Conservation (phyloP, 768 basidiomycete species). For the Pisolithus marmoratus region DNA sequence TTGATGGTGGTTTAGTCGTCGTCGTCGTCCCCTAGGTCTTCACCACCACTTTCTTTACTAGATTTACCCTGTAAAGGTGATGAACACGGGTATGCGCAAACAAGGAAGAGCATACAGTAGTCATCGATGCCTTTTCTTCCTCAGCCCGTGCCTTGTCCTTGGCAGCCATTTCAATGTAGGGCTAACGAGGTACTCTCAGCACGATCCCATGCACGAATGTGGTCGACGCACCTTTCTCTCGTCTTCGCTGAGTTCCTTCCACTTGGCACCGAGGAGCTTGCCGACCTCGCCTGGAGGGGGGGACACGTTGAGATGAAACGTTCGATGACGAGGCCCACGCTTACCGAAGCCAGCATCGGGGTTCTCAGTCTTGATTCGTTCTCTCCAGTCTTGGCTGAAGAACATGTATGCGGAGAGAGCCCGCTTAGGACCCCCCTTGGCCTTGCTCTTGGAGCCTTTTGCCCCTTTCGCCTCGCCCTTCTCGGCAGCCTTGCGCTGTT, state of each 20-base stretch:
- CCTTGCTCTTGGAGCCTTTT: conserved; percentile 74
- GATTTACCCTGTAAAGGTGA: conserved; percentile 21
- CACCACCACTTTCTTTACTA: conserved; percentile 35
- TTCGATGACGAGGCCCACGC: conserved; percentile 17
- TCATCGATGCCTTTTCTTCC: conserved; percentile 57
- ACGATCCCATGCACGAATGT: conserved; percentile 8
- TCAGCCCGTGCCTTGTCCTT: conserved; percentile 86
- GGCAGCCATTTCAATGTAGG: conserved; percentile 82
- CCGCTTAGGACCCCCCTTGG: conserved; percentile 66
- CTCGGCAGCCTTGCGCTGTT: conserved; percentile 69
- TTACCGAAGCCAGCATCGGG: conserved; percentile 90
- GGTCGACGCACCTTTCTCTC: conserved; percentile 72
- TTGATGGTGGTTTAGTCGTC: conserved; percentile 30
- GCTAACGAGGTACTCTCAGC: conserved; percentile 40
- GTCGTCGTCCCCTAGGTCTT: conserved; percentile 33
- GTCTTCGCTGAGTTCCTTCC: conserved; percentile 89
- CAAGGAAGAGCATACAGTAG: conserved; percentile 28
- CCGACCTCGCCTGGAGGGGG: conserved; percentile 72
- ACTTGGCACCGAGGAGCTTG: conserved; percentile 91
- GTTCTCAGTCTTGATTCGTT: conserved; percentile 93
- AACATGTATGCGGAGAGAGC: conserved; percentile 98
- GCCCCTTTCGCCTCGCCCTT: conserved; percentile 49
- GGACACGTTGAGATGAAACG: background rate
- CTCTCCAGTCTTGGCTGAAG: conserved; percentile 95
- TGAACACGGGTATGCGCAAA: background rate